A percentile compares a stretch with the other conserved stretches of the same genome.
Evolutionary conservation across 208 protist species (phyloP).

Genomic region (Trypanosoma congolense): DNA sequence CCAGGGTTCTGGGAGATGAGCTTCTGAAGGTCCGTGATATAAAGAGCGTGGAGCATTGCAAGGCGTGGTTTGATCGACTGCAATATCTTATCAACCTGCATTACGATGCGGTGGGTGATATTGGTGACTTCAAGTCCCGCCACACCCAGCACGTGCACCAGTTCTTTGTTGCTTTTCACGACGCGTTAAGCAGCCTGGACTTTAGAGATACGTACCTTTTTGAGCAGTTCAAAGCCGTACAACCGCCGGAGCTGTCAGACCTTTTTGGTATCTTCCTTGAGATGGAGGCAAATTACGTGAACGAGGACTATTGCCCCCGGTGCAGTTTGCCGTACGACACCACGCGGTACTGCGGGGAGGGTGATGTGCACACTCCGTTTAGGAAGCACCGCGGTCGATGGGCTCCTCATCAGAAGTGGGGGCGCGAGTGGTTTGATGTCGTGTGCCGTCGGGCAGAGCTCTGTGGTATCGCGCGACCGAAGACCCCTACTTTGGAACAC

Average conservation of each 20-base stretch:
- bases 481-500: conserved; percentile 79
- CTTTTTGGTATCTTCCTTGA: conserved; percentile 88
- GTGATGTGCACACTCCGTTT: conserved; percentile 73
- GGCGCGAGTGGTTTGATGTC: conserved; percentile 82
- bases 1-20: conserved; percentile 69
- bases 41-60: conserved; percentile 77
- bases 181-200: conserved; percentile 80
- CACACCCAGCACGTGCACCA: conserved; percentile 83
- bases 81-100: conserved; percentile 77
- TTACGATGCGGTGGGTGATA: conserved; percentile 84
- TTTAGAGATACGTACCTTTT: conserved; percentile 76
- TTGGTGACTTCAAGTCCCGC: conserved; percentile 68
- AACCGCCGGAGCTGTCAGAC: conserved; percentile 64
- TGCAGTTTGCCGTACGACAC: conserved; percentile 80
- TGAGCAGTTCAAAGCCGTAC: conserved; percentile 51
- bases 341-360: conserved; percentile 85
- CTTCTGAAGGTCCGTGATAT: conserved; percentile 71
- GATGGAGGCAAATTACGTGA: conserved; percentile 88
- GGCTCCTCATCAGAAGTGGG: conserved; percentile 83
- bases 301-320: conserved; percentile 77
- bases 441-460: conserved; percentile 80
- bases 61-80: conserved; percentile 82
- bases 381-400: conserved; percentile 80
- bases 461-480: conserved; percentile 85
- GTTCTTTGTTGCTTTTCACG: conserved; percentile 87